phyloP scores from a whole-genome alignment of 768 basidiomycete genomes.

The Amanita polypyramis region DNA sequence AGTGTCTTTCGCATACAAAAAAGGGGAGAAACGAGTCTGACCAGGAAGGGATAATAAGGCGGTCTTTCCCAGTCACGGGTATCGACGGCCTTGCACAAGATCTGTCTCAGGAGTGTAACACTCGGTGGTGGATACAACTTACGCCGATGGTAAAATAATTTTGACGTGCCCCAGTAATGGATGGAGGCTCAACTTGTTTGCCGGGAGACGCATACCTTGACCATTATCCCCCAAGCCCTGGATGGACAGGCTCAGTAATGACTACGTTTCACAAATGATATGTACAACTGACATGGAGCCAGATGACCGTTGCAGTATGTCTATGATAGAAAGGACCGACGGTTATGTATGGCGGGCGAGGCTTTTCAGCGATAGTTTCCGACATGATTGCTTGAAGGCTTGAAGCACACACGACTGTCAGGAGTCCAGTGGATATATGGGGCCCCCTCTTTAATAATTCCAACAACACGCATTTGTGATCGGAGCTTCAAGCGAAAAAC shows the following conservation, averaged over 20 bases:
- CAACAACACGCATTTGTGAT: slow-evolving; percentile 3
- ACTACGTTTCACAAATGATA: not conserved
- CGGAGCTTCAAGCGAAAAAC: slow-evolving; percentile 7
- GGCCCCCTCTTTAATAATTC: slow-evolving; percentile 3
- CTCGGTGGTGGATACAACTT: slow-evolving; percentile 11
- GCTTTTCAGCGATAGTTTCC: slow-evolving; percentile 3
- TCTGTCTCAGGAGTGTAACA: not conserved
- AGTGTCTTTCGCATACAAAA: not conserved
- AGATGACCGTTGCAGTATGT: slow-evolving; percentile 54
- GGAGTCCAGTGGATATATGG: slow-evolving; percentile 11
- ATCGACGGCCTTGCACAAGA: slow-evolving; percentile 17
- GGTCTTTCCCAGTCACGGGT: slow-evolving; percentile 45
- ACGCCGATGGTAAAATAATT: slow-evolving; percentile 60
- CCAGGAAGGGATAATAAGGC: slow-evolving; percentile 45
- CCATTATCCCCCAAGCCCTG: slow-evolving; percentile 43
- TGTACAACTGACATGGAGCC: slow-evolving; percentile 43
- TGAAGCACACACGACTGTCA: slow-evolving; percentile 4
- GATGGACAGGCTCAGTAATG: slow-evolving; percentile 1
- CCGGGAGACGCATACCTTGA: slow-evolving; percentile 45
- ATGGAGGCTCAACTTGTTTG: slow-evolving; percentile 29
- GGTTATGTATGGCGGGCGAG: slow-evolving; percentile 5
- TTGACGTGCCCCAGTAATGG: slow-evolving; percentile 46
- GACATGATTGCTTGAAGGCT: slow-evolving; percentile 2
- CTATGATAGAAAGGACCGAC: slow-evolving; percentile 9
- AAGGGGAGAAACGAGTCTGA: slow-evolving; percentile 6